Base-by-base conservation (phyloP, 768 basidiomycete genomes). In the Cystobasidium ongulense region DNA sequence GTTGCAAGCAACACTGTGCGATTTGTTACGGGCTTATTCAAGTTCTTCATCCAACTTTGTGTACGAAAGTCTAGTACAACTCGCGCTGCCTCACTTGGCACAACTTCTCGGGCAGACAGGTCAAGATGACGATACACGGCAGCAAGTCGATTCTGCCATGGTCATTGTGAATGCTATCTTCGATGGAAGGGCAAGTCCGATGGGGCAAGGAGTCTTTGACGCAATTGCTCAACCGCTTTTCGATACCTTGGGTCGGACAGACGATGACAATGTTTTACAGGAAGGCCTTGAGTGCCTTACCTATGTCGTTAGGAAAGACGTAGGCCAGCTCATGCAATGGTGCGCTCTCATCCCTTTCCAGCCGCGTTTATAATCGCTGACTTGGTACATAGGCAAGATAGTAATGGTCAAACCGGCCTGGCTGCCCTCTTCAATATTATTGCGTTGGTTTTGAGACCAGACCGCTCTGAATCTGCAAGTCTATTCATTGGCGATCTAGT, bases 401-500 rank as follows among this genome's bases (percentile, higher is more conserved):
- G 82, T 0, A 84, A 84, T 53, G 88, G 90, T 25, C 86, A 87
- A 75, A 86, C 85, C 31, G 95, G 95, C 17, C 85, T 97, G 11
- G 86, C 89, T 39, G 84, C 87, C 74, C 85, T 90, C 18, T 84
- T 97, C 57, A 84, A 84, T 15, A 83, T 96, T 50, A 87, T 97
- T 39, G 91, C 89, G 31, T 87, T 86, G 75, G 85, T 90, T 54
- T 83, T 99, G 31, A 86, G 87, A 72, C 84, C 84, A 0, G 86
- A 84, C 74, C 87, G 90, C 75, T 90, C 92, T 75, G 96, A 99
- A 81, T 89, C 93, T 0, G 92, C 90, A 46, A 95, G 94, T 11
- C 85, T 98, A 25, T 89, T 90, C 65, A 89, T 97, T 59, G 96
- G 96, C 23, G 95, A 98, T 79, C 84, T 99, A 52, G 90, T 99